A percentile compares a stretch with the other conserved stretches of the same genome.
Conservation (phyloP, 441 rosid species). For the Jatropha multifida region DNA sequence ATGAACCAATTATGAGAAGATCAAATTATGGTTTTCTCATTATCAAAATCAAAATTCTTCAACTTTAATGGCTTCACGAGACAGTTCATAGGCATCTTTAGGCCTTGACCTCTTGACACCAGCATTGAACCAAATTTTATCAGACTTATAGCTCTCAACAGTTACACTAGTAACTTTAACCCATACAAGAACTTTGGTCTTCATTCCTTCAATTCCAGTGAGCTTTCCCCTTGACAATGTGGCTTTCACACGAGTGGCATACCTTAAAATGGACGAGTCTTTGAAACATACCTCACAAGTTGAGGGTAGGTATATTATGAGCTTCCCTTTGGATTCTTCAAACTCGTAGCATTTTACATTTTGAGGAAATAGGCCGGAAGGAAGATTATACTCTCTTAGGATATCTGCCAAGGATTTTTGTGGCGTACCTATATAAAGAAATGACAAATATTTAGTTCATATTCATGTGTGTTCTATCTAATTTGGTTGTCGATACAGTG, state of each 20-base stretch:
- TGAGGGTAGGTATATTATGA: constrained; percentile 62
- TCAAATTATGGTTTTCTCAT: too few relatives aligned
- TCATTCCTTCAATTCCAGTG: constrained; percentile 82
- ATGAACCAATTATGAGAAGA: too few relatives aligned
- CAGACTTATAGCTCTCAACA: constrained; percentile 71
- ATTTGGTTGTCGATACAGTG: too few relatives aligned
- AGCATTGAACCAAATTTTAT: constrained; percentile 88
- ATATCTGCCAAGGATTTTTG: constrained; percentile 62
- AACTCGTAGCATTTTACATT: constrained; percentile 78
- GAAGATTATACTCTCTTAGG: constrained; percentile 73
- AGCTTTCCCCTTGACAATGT: constrained; percentile 68
- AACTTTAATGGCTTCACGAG: constrained; percentile 55
- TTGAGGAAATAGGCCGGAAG: constrained; percentile 81
- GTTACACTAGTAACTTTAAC: constrained; percentile 70
- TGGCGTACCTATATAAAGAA: constrained; percentile 48
- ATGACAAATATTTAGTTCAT: not conserved
- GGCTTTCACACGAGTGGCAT: constrained; percentile 73
- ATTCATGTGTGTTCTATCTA: too few relatives aligned
- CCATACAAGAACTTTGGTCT: constrained; percentile 89
- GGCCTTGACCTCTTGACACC: constrained; percentile 84
- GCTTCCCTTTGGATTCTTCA: constrained; percentile 71
- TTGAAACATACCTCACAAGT: constrained; percentile 72
- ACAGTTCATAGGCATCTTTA: constrained; percentile 57
- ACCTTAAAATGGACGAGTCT: constrained; percentile 72
- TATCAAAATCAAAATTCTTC: constrained; percentile 54